Percentiles rank a stretch among this genome's conserved stretches.
phyloP scores from a whole-genome alignment of 345 rosid genomes.

The Odontarrhena argentea region DNA sequence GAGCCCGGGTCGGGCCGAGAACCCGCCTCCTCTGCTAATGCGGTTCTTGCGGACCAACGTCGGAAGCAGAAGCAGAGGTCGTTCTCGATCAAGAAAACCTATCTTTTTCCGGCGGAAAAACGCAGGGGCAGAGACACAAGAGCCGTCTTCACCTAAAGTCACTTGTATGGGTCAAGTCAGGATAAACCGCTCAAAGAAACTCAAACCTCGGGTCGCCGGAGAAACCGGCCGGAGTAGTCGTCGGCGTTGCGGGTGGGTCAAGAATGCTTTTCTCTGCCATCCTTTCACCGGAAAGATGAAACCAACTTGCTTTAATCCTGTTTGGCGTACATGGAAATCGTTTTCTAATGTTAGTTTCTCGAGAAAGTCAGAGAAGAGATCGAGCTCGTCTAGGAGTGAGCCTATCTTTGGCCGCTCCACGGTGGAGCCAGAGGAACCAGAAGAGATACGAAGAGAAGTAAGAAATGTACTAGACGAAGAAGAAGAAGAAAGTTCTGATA shows the following conservation, averaged over 20 bases:
- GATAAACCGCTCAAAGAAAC: constrained; percentile 62
- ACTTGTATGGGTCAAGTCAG: constrained; percentile 98
- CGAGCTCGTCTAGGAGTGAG: constrained; percentile 40
- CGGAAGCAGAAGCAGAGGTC: constrained; percentile 71
- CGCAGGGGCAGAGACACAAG: constrained; percentile 62
- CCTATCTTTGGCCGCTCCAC: constrained; percentile 39
- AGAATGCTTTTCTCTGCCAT: constrained; percentile 43
- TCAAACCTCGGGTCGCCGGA: constrained; percentile 30
- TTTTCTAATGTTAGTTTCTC: constrained; percentile 41
- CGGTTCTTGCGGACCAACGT: constrained; percentile 69
- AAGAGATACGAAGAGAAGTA: constrained; percentile 7
- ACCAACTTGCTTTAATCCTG: constrained; percentile 43
- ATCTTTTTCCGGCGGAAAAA: constrained; percentile 66
- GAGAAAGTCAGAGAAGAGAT: constrained; percentile 41
- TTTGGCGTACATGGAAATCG: constrained; percentile 58
- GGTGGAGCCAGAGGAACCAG: constrained; percentile 35
- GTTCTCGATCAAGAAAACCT: constrained; percentile 52
- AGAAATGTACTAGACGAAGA: constrained; percentile 23
- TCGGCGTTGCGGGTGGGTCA: constrained; percentile 58
- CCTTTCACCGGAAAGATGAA: constrained; percentile 35
- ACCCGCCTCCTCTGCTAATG: constrained; percentile 89
- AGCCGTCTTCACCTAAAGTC: constrained; percentile 89
- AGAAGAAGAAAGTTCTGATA: constrained; percentile 39
- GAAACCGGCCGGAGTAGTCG: constrained; percentile 3
- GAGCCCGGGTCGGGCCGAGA: constrained; percentile 92